phyloP scores from a whole-genome alignment of 768 basidiomycete genomes.

The Tephrocybe rancida region DNA sequence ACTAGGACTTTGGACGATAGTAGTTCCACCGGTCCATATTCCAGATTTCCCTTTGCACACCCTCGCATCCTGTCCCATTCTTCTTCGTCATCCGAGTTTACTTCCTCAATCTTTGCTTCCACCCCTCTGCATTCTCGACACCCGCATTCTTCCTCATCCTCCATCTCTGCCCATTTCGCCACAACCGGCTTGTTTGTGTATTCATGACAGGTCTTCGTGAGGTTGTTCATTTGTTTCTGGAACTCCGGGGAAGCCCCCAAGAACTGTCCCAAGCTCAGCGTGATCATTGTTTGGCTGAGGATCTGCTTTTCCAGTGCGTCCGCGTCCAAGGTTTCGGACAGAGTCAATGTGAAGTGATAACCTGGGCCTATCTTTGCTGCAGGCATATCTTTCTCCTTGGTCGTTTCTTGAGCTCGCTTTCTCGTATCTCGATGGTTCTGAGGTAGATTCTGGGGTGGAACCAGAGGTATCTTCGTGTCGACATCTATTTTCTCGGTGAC shows the following conservation, averaged over 20 bases:
- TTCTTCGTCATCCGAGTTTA: background rate
- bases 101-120: too few relatives aligned
- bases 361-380: too few relatives aligned
- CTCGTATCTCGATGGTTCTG: too few relatives aligned
- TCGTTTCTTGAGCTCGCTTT: too few relatives aligned
- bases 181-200: conserved; percentile 4
- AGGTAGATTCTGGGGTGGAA: too few relatives aligned
- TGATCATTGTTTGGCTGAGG: conserved; percentile 1
- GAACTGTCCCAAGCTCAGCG: background rate
- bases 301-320: conserved; percentile 1
- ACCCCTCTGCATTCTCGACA: background rate
- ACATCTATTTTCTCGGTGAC: background rate
- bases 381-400: too few relatives aligned
- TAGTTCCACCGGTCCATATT: background rate
- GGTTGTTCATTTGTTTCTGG: background rate
- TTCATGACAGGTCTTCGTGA: conserved; percentile 1
- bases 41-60: background rate
- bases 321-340: conserved; percentile 2
- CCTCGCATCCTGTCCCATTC: conserved; percentile 1
- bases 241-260: conserved; percentile 5
- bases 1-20: background rate
- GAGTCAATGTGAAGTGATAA: conserved; percentile 7
- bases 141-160: background rate
- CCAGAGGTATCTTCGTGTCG: background rate
- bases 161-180: background rate